Percentiles rank a stretch among this genome's conserved stretches.
Evolutionary conservation across 2,329 filamentous ascomycete species (phyloP).

Genomic region (Talaromyces sp.): DNA sequence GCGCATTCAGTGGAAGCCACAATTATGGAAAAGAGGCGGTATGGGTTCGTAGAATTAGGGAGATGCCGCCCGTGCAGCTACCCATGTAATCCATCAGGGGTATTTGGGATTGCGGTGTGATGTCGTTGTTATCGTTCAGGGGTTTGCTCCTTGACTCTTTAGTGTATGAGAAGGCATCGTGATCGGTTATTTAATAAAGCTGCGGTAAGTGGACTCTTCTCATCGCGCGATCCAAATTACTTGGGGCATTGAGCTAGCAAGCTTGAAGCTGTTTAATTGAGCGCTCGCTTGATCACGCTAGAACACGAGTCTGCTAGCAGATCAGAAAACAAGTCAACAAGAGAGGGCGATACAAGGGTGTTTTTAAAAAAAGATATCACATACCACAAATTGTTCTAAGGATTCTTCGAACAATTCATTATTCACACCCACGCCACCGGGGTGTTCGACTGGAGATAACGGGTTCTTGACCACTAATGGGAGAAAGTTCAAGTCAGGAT

Average conservation of each 20-base stretch:
- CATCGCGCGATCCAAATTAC: too few relatives aligned
- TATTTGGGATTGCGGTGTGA: constrained; percentile 14
- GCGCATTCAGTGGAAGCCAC: constrained; percentile 14
- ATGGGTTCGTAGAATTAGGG: constrained; percentile 5
- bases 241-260: background rate
- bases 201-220: background rate
- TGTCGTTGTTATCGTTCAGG: constrained; percentile 1
- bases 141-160: background rate
- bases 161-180: background rate
- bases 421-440: constrained; percentile 63
- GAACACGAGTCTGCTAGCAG: constrained; percentile 33
- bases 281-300: constrained; percentile 26
- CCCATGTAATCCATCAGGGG: background rate
- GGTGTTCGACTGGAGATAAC: constrained; percentile 63
- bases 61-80: constrained; percentile 14
- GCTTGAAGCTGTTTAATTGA: background rate
- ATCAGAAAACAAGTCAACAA: constrained; percentile 25
- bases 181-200: background rate
- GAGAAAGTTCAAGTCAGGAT: constrained; percentile 12
- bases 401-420: constrained; percentile 68
- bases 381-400: constrained; percentile 54
- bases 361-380: constrained; percentile 18
- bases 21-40: constrained; percentile 14
- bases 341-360: background rate
- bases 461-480: constrained; percentile 66